Evolutionary conservation across 345 rosid species (phyloP), one percentile per base, ranked within the genome.

Genomic region (Turnera subulata): DNA sequence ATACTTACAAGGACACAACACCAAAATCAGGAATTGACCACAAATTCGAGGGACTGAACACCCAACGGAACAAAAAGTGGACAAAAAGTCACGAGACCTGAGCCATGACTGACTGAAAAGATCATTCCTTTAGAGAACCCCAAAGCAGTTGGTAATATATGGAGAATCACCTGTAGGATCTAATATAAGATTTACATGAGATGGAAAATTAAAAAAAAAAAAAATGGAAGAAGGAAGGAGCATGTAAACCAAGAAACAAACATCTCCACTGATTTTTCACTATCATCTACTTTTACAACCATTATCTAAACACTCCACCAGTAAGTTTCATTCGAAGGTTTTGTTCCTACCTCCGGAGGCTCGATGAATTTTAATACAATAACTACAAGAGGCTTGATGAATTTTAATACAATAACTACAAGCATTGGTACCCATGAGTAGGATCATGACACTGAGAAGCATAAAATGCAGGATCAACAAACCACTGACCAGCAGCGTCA

Each of bases 301-400:
- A 15, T 58, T 23, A 53, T 10, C 29, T 21, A 7, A 56, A 56
- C 29, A 40, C 32, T 14, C 14, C 17, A 37, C 19, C 43, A 43
- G 50, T 65, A 52, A 47, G 23, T 45, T 53, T 25, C 40, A n/a
- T n/a, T 29, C 49, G 26, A 54, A 26, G 11, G 42, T 45, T 13
- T 52, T 32, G 58, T 46, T 58, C 60, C 50, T n/a, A 43, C 18
- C 35, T 44, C 4, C 13, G 40, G 23, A 32, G 26, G 47, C 47
- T 65, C 39, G 13, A 17, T 24, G 25, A 50, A 50, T 49, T 39
- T 14, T n/a, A 1, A 16, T 20, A 39, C 19, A 44, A 13, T 18
- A 20, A 12, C 58, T 53, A 17, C 2, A 51, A 45, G 39, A 15
- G 33, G 22, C 63, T n/a, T n/a, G n/a, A n/a, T n/a, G n/a, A n/a